Evolutionary conservation across 2,329 filamentous ascomycete genomes (phyloP), one percentile per base, ranked within the genome.

Genomic region (Claviceps digitariae): DNA sequence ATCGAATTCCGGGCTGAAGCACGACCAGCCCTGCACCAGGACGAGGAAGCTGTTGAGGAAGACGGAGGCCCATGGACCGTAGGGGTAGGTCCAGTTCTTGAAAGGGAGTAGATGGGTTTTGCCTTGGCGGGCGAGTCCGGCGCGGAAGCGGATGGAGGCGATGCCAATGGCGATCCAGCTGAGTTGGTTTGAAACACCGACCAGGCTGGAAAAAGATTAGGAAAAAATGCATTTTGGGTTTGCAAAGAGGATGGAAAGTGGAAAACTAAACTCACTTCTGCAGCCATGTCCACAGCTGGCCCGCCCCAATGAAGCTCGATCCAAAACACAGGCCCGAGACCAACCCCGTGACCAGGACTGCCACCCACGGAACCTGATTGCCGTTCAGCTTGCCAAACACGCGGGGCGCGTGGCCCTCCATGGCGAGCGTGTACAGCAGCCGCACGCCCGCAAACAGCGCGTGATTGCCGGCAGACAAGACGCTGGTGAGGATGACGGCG

Each of bases 111-210:
- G 70, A 55, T 83, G 77, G 8, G 79, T 78, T 49, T 81, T 75
- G n/a, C 75, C 76, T 57, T 85, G 82, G 2, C 67, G 62, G 48
- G 71, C 69, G 52, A 85, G 67, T 4, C 72, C 82, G 3, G 71
- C 66, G 27, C 82, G 78, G 69, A 85, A 85, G 27, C 82, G 79
- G n/a, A 85, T 67, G 0, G 79, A 84, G 0, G 82, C 76, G 52
- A 84, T 70, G 7, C 80, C 76, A 55, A 85, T 86, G 53, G 78
- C 73, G 58, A 79, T 76, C 81, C 82, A 85, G 50, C 78, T 79
- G 4, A 85, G 67, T 65, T 84, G 82, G 63, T 84, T 84, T 0
- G 81, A 83, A 0, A 85, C 82, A 12, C 81, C 81, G 53, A 85
- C 79, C 47, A 85, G 75, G 54, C 74, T 76, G 49, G 44, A 7